Base-by-base conservation (phyloP, 768 basidiomycete genomes). In the Rhizopogon vesiculosus region DNA sequence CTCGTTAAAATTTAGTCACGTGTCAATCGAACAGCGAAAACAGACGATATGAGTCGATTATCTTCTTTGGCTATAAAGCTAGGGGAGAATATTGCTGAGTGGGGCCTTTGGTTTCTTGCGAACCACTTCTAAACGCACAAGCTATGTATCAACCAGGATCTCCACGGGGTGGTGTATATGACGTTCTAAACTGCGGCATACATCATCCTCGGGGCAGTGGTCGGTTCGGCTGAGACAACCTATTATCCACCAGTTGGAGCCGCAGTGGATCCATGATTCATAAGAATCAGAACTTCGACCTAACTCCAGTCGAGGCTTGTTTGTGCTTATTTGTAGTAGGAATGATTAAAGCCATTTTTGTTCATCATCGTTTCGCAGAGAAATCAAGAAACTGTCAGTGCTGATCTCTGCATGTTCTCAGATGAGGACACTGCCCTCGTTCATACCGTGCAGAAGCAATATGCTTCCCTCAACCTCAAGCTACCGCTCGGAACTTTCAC, bases 401-500 rank as follows among this genome's bases (percentile, higher is more conserved):
- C 31, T 16, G 31, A 33, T 35, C 29, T 10, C 22, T 45, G 25
- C 29, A 61, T 64, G 65, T 28, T 38, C 41, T 45, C 53, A 15
- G 39, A 49, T 56, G 51, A 50, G 22, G 56, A 61, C 25, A 45
- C 53, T 25, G 33, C 46, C 3, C 61, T 80, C 51, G 73, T 79
- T 43, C 39, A 66, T 16, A 58, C 66, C 1, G 77, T 82, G 39
- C 70, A 78, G 16, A 63, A 68, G 15, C 64, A 71, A 8, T 89
- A 86, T 59, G 55, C 66, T 4, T 66, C 71, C 3, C 70, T 84
- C 41, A 69, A 69, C 1, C 81, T 82, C 64, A 73, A 62, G 43
- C 86, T 85, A 4, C 82, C 77, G 16, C 58, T 74, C 7, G 73
- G 74, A 1, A 79, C 88, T 58, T 88, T 78, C 70, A 89, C 87